phyloP scores from a whole-genome alignment of 208 protist species.

The Leishmania tropica region DNA sequence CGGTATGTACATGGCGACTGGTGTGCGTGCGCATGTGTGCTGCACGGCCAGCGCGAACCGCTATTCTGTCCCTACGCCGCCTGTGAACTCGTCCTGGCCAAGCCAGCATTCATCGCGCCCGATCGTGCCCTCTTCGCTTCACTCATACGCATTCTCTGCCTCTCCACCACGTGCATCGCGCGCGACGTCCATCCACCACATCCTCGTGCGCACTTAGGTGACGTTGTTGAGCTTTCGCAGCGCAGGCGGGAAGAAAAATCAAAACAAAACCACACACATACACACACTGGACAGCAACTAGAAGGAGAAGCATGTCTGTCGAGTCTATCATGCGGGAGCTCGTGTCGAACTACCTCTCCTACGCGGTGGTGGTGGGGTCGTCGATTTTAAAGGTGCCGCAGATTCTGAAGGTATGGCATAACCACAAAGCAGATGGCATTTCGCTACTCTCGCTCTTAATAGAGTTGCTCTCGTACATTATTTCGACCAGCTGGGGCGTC shows the following conservation, averaged over 20 bases:
- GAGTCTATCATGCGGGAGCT: conserved; percentile 47
- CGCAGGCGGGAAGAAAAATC: not conserved
- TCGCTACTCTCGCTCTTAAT: conserved; percentile 62
- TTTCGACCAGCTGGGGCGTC: conserved; percentile 81
- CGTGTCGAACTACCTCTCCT: conserved; percentile 71
- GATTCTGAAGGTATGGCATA: conserved; percentile 71
- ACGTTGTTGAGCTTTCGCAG: not conserved
- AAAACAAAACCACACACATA: not conserved
- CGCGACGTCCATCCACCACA: not conserved
- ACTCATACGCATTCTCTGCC: not conserved
- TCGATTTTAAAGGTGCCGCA: conserved; percentile 87
- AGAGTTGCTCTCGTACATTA: conserved; percentile 79
- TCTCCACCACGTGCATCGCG: too few species aligned
- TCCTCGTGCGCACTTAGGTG: not conserved
- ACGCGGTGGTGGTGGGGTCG: conserved; percentile 81
- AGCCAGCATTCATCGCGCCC: not conserved
- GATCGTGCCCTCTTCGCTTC: not conserved
- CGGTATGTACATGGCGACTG: not conserved
- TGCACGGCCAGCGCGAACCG: not conserved
- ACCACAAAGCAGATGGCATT: conserved; percentile 68
- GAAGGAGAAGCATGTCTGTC: conserved; percentile 13
- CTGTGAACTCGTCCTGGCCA: not conserved
- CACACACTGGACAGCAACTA: not conserved
- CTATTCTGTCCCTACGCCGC: not conserved
- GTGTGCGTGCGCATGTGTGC: too few species aligned